Conservation (phyloP, 495 filamentous ascomycete species). For the Daldinia caldariorum region DNA sequence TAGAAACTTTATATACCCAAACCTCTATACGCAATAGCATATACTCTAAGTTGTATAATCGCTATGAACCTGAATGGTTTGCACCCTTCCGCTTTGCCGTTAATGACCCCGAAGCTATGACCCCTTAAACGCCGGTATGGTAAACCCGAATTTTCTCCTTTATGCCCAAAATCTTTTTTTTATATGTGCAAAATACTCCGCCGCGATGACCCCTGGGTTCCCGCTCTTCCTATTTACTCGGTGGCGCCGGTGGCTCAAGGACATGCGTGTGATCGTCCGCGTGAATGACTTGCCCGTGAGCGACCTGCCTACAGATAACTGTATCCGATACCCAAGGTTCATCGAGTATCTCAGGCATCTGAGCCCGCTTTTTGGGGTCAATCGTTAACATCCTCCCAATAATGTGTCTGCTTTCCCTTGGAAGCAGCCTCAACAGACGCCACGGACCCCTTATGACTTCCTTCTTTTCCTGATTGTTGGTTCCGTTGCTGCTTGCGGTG, state of each 20-base stretch:
- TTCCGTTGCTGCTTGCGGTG: neutral
- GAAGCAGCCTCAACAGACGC: constrained; percentile 89
- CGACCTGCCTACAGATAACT: constrained; percentile 64
- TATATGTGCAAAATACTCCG: neutral
- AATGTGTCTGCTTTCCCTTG: constrained; percentile 87
- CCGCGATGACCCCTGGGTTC: neutral
- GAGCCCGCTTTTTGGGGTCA: constrained; percentile 83
- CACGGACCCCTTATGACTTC: constrained; percentile 92
- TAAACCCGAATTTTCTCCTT: constrained; percentile 15
- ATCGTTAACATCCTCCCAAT: constrained; percentile 94
- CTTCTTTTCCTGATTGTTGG: constrained; percentile 61
- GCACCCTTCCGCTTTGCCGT: constrained; percentile 34
- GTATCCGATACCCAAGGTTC: constrained; percentile 90
- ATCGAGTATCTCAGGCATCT: constrained; percentile 80
- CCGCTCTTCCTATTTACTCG: constrained; percentile 39
- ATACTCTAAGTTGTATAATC: constrained; percentile 39
- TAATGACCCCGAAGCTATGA: constrained; percentile 7
- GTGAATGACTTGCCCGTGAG: constrained; percentile 55
- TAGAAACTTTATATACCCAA: constrained; percentile 19
- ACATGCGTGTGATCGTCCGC: constrained; percentile 63
- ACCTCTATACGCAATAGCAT: constrained; percentile 39
- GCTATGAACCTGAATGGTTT: constrained; percentile 39
- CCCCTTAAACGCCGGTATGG: constrained; percentile 32
- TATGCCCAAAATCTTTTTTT: neutral
- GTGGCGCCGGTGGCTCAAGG: constrained; percentile 60